Conservation (phyloP, 2,329 filamentous ascomycete genomes). For the Arthroderma sp. region DNA sequence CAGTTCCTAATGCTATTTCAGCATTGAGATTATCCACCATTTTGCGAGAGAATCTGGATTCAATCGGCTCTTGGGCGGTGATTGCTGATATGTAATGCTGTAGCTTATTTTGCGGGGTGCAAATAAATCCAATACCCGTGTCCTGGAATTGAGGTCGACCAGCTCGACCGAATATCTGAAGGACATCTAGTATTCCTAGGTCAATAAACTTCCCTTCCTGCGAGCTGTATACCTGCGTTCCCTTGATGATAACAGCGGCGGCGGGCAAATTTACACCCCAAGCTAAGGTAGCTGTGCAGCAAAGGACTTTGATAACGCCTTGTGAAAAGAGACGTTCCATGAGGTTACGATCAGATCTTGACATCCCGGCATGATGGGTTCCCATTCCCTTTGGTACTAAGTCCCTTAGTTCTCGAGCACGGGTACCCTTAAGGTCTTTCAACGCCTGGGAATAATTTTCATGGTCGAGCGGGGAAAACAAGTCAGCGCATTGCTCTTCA, state of each 20-base stretch:
- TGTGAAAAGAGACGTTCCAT: slow-evolving; percentile 85
- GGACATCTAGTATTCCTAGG: slow-evolving; percentile 85
- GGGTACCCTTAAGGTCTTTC: slow-evolving; percentile 73
- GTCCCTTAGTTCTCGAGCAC: slow-evolving; percentile 76
- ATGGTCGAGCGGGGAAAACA: slow-evolving; percentile 72
- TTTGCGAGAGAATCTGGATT: slow-evolving; percentile 89
- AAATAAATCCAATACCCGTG: slow-evolving; percentile 95
- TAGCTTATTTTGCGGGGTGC: slow-evolving; percentile 87
- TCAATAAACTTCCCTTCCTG: slow-evolving; percentile 96
- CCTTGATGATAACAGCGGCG: slow-evolving; percentile 94
- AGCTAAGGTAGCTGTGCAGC: slow-evolving; percentile 92
- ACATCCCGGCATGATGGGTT: slow-evolving; percentile 94
- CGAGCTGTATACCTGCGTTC: slow-evolving; percentile 91
- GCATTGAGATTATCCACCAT: slow-evolving; percentile 95
- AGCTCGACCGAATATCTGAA: slow-evolving; percentile 97
- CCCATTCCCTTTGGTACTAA: slow-evolving; percentile 83
- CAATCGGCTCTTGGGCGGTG: slow-evolving; percentile 91
- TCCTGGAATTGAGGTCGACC: slow-evolving; percentile 97
- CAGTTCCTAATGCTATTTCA: slow-evolving; percentile 84
- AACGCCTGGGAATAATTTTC: slow-evolving; percentile 69
- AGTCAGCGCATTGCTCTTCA: slow-evolving; percentile 63
- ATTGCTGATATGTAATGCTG: slow-evolving; percentile 84
- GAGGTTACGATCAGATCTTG: slow-evolving; percentile 84
- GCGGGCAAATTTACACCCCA: slow-evolving; percentile 99
- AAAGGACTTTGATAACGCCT: slow-evolving; percentile 90